A percentile compares a stretch with the other conserved stretches of the same genome.
phyloP scores from a whole-genome alignment of 768 basidiomycete genomes.

The Pholiota microspora region DNA sequence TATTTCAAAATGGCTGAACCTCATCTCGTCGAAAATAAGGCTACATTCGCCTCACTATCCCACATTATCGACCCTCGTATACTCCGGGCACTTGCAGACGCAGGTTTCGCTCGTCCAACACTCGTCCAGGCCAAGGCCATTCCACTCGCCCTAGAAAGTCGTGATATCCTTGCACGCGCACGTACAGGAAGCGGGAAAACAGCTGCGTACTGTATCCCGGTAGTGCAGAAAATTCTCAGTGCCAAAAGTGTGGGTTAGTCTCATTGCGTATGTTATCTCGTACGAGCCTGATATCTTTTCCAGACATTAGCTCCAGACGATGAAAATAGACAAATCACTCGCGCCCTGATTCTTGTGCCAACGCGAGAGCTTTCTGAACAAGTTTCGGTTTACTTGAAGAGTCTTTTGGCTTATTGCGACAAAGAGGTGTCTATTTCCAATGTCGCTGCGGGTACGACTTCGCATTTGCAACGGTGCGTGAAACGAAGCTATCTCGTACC shows the following conservation, averaged over 20 bases:
- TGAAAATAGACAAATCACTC: slow-evolving; percentile 52
- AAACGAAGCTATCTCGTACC: background rate
- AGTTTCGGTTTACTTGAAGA: slow-evolving; percentile 66
- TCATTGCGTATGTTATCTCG: background rate
- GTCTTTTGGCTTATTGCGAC: slow-evolving; percentile 76
- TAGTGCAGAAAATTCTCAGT: slow-evolving; percentile 83
- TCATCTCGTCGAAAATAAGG: slow-evolving; percentile 43
- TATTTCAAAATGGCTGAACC: slow-evolving; percentile 40
- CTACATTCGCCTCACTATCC: slow-evolving; percentile 61
- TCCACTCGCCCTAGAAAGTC: slow-evolving; percentile 84
- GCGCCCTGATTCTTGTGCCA: slow-evolving; percentile 81
- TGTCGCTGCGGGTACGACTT: slow-evolving; percentile 66
- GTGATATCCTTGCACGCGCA: slow-evolving; percentile 91
- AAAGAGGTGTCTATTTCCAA: slow-evolving; percentile 71
- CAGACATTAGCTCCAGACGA: slow-evolving; percentile 40
- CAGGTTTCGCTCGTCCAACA: slow-evolving; percentile 88
- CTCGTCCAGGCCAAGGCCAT: slow-evolving; percentile 91
- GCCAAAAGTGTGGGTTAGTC: slow-evolving; percentile 68
- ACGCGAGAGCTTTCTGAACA: slow-evolving; percentile 94
- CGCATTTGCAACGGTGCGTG: slow-evolving; percentile 71
- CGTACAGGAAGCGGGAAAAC: slow-evolving; percentile 98
- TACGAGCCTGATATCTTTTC: slow-evolving; percentile 5
- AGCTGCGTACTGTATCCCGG: slow-evolving; percentile 89
- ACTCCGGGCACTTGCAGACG: slow-evolving; percentile 85
- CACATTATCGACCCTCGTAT: slow-evolving; percentile 82